These are phyloP conservation scores for Spongispora temasekensis DNA, from an alignment of 1,284 basidiomycete species.

Conservation along the genomic window DNA sequence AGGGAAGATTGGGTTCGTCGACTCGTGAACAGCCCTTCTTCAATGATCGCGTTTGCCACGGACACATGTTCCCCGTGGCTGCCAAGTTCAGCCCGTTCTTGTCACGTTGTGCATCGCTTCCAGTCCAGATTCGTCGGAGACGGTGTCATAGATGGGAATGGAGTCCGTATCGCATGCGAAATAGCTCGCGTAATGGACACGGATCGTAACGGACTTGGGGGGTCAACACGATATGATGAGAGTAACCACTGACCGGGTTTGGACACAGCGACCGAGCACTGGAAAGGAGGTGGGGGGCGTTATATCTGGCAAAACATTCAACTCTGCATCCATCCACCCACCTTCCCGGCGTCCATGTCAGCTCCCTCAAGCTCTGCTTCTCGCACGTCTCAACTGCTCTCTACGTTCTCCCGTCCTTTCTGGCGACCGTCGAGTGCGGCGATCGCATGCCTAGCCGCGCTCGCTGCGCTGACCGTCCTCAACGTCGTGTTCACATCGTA, in stretches of 20 bases:
- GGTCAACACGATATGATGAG: too few species aligned
- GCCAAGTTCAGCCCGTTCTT: slow-evolving; percentile 1
- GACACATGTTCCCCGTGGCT: not conserved
- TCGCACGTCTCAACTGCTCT: not conserved
- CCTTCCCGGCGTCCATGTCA: not conserved
- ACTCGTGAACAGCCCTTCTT: not conserved
- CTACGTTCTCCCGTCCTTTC: not conserved
- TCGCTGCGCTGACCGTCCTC: slow-evolving; percentile 22
- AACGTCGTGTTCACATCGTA: slow-evolving; percentile 26
- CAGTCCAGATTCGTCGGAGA: not conserved
- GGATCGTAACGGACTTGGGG: too few species aligned
- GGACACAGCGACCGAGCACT: too few species aligned
- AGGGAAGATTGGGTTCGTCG: not conserved
- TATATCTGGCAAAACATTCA: slow-evolving; percentile 5
- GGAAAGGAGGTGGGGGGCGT: too few species aligned
- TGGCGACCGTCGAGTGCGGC: not conserved
- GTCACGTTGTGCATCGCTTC: not conserved
- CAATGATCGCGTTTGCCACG: not conserved
- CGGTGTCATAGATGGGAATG: slow-evolving; percentile 1
- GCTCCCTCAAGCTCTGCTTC: not conserved
- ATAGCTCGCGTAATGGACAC: too few species aligned
- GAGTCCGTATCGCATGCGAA: not conserved
- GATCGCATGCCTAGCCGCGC: slow-evolving; percentile 19
- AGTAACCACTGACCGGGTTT: too few species aligned
- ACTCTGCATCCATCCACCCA: not conserved